Base-by-base conservation (phyloP, 495 filamentous ascomycete species). In the Trichoderma gamsii region DNA sequence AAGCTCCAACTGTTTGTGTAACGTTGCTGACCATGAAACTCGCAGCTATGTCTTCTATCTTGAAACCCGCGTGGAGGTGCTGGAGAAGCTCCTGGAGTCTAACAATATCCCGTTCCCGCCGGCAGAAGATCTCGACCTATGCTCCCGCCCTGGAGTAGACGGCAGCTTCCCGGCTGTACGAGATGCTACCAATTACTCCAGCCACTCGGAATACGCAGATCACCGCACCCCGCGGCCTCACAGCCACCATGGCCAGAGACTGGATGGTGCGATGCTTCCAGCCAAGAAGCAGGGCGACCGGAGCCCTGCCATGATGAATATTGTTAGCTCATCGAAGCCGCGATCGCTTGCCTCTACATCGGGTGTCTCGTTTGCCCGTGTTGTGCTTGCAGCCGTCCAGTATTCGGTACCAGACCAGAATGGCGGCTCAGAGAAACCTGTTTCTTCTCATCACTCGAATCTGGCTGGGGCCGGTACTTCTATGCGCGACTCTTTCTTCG, bases 401-500 rank as follows among this genome's bases (percentile, higher is more conserved):
- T 92, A 89, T 67, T 93, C 91, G 0, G 89, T 96, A 1, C 85
- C 89, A 2, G 90, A 91, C 70, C 86, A 87, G 32, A 84, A 83
- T 43, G 35, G 52, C 56, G 56, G 56, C 25, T 18, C 11, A 6
- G 67, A 68, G 66, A 76, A 72, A 69, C 72, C 77, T 6, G 69
- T 72, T 38, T 67, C 72, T 8, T 76, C 73, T 35, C 78, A 78
- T 64, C 74, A 68, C 43, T 69, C 71, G 23, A 63, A 64, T 70
- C 83, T 68, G 71, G 78, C 61, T 73, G 81, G 74, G 70, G 82
- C 72, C 21, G 87, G 86, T 13, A 90, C 89, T 38, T 89, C 87
- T 23, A 96, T 96, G 90, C 86, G 94, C 49, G 94, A 97, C 78
- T 94, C 91, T 0, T 97, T 97, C 80, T 98, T 98, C 73, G 94